Evolutionary conservation across 2,329 filamentous ascomycete species (phyloP).

Genomic region (Domatiomyces globalis): DNA sequence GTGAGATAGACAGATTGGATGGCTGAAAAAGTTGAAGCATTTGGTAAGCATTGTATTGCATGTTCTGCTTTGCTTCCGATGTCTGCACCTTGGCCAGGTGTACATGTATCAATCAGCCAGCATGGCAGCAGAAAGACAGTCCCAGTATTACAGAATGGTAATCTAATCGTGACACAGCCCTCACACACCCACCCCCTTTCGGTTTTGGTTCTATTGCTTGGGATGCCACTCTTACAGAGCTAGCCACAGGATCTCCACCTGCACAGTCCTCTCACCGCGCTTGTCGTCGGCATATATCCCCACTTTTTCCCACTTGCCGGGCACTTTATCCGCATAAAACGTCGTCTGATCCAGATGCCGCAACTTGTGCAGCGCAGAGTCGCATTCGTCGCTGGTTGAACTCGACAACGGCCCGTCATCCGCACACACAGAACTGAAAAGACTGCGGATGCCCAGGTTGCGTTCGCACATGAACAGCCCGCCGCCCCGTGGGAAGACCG

Average conservation of each 20-base stretch:
- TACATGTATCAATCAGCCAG: background rate
- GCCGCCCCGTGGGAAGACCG: slow-evolving; percentile 9
- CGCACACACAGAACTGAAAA: slow-evolving; percentile 23
- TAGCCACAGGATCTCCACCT: slow-evolving; percentile 15
- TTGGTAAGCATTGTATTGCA: background rate
- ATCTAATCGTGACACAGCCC: background rate
- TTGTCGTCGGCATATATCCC: slow-evolving; percentile 12
- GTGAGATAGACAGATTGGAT: background rate
- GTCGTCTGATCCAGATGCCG: slow-evolving; percentile 7
- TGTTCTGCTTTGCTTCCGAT: background rate
- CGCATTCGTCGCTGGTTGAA: background rate
- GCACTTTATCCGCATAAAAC: slow-evolving; percentile 13
- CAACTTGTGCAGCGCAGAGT: slow-evolving; percentile 1
- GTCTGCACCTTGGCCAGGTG: background rate
- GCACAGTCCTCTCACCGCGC: slow-evolving; percentile 9
- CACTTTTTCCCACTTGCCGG: slow-evolving; percentile 12
- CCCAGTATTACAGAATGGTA: background rate
- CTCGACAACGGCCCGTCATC: no score
- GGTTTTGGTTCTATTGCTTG: background rate
- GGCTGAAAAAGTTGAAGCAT: background rate
- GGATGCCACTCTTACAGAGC: slow-evolving; percentile 3
- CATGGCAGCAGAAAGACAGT: background rate
- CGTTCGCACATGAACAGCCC: slow-evolving; percentile 43
- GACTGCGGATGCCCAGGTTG: slow-evolving; percentile 29
- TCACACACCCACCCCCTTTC: background rate